These are phyloP conservation scores for Elsinoe perseae DNA, from an alignment of 2,329 filamentous ascomycete genomes.

Conservation along the genomic window DNA sequence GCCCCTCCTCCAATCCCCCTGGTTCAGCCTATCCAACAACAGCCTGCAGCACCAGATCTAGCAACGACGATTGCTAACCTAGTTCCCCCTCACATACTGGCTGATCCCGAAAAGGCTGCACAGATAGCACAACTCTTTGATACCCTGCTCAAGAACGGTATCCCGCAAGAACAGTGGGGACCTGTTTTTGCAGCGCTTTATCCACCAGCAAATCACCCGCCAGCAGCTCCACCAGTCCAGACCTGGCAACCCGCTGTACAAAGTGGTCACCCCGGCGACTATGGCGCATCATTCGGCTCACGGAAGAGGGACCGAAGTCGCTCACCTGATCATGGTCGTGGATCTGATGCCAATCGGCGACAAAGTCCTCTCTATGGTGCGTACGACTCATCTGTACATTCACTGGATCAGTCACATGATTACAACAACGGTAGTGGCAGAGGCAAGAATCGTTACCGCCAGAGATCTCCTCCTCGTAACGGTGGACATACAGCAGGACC, in stretches of 20 bases:
- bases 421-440: constrained; percentile 35
- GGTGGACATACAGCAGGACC: constrained; percentile 47
- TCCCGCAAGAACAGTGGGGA: constrained; percentile 69
- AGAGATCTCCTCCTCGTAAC: constrained; percentile 68
- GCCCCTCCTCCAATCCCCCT: background rate
- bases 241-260: constrained; percentile 16
- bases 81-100: constrained; percentile 32
- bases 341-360: constrained; percentile 52
- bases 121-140: constrained; percentile 69
- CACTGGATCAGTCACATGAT: constrained; percentile 17
- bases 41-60: constrained; percentile 12
- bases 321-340: constrained; percentile 66
- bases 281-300: constrained; percentile 28
- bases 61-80: constrained; percentile 22
- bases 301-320: constrained; percentile 62
- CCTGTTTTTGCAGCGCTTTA: constrained; percentile 46
- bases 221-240: constrained; percentile 18
- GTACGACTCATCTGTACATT: constrained; percentile 51
- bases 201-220: constrained; percentile 24
- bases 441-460: constrained; percentile 60
- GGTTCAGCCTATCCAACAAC: background rate
- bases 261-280: constrained; percentile 20
- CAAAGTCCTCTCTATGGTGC: constrained; percentile 65
- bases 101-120: constrained; percentile 46
- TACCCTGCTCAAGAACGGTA: constrained; percentile 64